Conservation (phyloP, 2,329 filamentous ascomycete genomes). For the Pseudogymnoascus sp. region DNA sequence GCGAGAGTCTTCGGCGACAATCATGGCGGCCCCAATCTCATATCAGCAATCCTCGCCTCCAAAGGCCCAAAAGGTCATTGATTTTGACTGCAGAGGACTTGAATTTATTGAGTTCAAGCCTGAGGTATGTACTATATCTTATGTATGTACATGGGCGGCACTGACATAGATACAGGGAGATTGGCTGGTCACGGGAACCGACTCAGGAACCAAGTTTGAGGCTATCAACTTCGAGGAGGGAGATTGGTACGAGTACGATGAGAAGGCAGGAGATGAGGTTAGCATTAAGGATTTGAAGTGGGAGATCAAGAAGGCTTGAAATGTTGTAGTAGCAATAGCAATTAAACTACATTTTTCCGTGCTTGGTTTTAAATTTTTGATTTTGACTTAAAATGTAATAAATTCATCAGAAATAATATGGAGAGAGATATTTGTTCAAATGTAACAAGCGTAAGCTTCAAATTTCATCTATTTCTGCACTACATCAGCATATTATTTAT, state of each 20-base stretch:
- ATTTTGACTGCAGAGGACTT: constrained; percentile 87
- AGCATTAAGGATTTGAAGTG: constrained; percentile 85
- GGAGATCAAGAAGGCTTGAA: constrained; percentile 50
- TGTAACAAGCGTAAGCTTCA: background rate
- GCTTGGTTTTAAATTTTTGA: background rate
- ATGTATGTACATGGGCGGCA: background rate
- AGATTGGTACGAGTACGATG: constrained; percentile 98
- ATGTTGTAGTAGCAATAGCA: background rate
- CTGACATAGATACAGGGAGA: constrained; percentile 55
- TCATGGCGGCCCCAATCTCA: constrained; percentile 62
- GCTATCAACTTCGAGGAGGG: constrained; percentile 77
- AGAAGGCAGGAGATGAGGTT: constrained; percentile 85
- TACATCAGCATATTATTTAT: background rate
- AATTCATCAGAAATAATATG: background rate
- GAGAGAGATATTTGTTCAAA: too few relatives aligned
- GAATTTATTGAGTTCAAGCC: constrained; percentile 88
- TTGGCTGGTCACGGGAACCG: constrained; percentile 75
- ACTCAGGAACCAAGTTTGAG: constrained; percentile 74
- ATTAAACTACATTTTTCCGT: background rate
- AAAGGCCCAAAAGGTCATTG: constrained; percentile 70
- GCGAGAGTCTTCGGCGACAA: constrained; percentile 79
- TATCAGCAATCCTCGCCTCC: constrained; percentile 67
- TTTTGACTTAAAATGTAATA: background rate
- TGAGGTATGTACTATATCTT: constrained; percentile 51
- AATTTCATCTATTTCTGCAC: background rate